Conservation (phyloP, 768 basidiomycete species). For the Trametes gibbosa region DNA sequence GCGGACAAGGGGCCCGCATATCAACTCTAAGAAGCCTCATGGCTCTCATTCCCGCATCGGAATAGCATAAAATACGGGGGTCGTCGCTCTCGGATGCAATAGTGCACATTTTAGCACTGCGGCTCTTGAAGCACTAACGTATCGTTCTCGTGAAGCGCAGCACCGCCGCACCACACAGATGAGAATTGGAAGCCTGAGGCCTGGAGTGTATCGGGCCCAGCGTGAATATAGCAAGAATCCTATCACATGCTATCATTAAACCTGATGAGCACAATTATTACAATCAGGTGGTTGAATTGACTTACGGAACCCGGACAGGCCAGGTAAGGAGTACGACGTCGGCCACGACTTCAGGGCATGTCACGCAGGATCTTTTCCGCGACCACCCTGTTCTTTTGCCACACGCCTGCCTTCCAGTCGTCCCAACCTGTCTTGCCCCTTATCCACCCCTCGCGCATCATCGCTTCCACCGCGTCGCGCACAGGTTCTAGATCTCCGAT, state of each 20-base stretch:
- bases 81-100: not conserved
- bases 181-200: no score
- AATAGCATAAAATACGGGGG: not conserved
- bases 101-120: not conserved
- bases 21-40: not conserved
- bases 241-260: not conserved
- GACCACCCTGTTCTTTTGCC: constrained; percentile 32
- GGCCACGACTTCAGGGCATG: constrained; percentile 15
- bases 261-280: not conserved
- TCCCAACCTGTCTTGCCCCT: constrained; percentile 27
- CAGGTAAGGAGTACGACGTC: not conserved
- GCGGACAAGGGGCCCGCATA: not conserved
- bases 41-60: not conserved
- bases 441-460: constrained; percentile 35
- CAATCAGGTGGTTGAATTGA: not conserved
- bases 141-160: not conserved
- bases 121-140: not conserved
- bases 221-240: not conserved
- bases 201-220: not conserved
- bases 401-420: constrained; percentile 32
- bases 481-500: constrained; percentile 21
- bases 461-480: constrained; percentile 24
- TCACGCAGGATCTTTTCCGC: constrained; percentile 33
- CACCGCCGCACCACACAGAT: not conserved
- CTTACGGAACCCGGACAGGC: not conserved